Evolutionary conservation across 768 basidiomycete species (phyloP), one percentile per base, ranked within the genome.

Genomic region (Candolleomyces aberdarensis): DNA sequence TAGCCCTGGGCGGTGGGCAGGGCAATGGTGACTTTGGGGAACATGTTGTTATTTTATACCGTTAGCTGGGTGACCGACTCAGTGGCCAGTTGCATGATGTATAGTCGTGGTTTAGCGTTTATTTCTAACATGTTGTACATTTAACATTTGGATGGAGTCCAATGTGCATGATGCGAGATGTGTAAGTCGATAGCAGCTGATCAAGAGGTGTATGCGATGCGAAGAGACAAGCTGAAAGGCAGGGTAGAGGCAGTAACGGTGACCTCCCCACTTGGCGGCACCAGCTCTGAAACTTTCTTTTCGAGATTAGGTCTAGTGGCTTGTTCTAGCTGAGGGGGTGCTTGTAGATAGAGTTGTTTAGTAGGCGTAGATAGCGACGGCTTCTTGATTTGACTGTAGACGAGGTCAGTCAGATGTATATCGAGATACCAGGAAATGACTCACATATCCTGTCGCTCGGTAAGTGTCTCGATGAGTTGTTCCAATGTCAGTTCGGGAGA

Each of bases 241-340:
- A 98, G 74, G 15, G 86, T 85, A 1, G 84, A 83, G n/a, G 96
- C 90, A 1, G 96, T 98, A 17, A 99, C 92, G 4, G 85, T 85
- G 50, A 98, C 76, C 65, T 93, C 91, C 20, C 87, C 92, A 0
- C 88, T 91, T 17, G 85, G 78, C 29, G 78, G 75, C 20, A 98
- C 83, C 13, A 99, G 76, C 64, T 98, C 96, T 1, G 82, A 84
- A 0, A 98, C 84, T 67, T 83, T 88, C 81, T 92, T 96, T 70
- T 87, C 83, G 53, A 99, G 79, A 72, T 99, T 98, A 5, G 90
- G 88, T n/a, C 93, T 85, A 8, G 95, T 98, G 7, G 86, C 86
- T 70, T 86, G 79, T 72, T 97, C 93, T 14, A 99, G 82, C 69
- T 94, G 92, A 5, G 94, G 92, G 8, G 97, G 96, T 1, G 92